Evolutionary conservation across 1,139 yeast species (phyloP), one percentile per base, ranked within the genome.

Genomic region (Saccharomyces pastorianus): DNA sequence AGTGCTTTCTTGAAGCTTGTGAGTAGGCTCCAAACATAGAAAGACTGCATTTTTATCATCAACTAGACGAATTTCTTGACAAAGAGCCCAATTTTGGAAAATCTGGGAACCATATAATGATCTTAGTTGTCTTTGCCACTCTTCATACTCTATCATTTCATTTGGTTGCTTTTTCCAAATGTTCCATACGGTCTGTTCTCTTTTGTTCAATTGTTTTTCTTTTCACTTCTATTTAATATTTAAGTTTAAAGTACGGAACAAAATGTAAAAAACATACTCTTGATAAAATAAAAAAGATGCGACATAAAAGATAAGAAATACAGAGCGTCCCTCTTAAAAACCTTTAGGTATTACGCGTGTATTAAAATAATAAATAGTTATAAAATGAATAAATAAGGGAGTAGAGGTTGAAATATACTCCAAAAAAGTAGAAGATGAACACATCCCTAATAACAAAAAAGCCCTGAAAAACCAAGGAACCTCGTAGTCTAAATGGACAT

Each of bases 81-180:
- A 46, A 46, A 34, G 41, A 42, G 42, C 27, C 51, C 41, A 29
- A 31, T 23, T 28, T 13, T 49, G 48, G 5, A 53, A 29, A 11
- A 11, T 8, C 13, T 25, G 8, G 4, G 54, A 42, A n/a, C 5
- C 4, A 23, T 29, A 48, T 14, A 53, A n/a, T 20, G 29, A n/a
- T 3, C 14, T 13, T 31, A 51, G 25, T 17, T 51, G 56, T 38
- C 23, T 23, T 28, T 32, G 31, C n/a, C 27, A 49, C 7, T 32
- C 50, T 27, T 38, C 38, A n/a, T 27, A 41, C 17, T 6, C 8
- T 32, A 32, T 32, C 38, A 51, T 48, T 17, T n/a, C 14, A 6
- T 20, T 2, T 1, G 41, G 17, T 28, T 32, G 38, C 2, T 32
- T 1, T 32, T 32, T n/a, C 38, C 8, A 0, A 32, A 6, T 32